These are phyloP conservation scores for Trichosporon ovoides DNA, from an alignment of 1,284 basidiomycete species.

Conservation along the genomic window DNA sequence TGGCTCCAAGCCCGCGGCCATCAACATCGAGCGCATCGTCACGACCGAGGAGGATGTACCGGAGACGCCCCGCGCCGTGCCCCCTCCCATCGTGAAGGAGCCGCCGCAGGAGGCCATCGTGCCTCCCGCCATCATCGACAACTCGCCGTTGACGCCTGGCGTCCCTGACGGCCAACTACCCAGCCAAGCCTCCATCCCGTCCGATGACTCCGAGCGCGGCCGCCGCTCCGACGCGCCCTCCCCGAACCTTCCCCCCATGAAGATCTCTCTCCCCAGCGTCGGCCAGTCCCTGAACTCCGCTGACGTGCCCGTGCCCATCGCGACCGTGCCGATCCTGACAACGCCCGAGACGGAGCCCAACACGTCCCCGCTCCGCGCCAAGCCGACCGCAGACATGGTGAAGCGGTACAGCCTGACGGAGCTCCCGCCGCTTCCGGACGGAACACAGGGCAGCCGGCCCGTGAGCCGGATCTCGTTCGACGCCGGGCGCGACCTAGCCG, in stretches of 20 bases:
- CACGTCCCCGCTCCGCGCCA: neutral
- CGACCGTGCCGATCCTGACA: neutral
- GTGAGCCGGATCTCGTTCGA: neutral
- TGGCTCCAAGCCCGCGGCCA: neutral
- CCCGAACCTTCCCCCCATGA: neutral
- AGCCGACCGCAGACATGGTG: neutral
- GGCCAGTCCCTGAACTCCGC: neutral
- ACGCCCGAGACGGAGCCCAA: neutral
- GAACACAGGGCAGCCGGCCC: neutral
- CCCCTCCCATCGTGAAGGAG: neutral
- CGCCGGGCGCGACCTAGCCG: neutral
- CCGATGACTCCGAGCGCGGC: neutral
- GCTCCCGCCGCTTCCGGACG: neutral
- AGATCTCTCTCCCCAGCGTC: neutral
- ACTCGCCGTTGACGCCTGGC: neutral
- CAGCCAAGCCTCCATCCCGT: neutral
- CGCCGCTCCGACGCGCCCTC: neutral
- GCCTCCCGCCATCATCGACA: neutral
- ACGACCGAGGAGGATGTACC: neutral
- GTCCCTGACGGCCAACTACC: neutral
- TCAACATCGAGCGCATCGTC: neutral
- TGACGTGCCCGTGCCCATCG: neutral
- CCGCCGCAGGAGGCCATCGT: neutral
- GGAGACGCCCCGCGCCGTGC: neutral
- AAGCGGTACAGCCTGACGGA: slow-evolving; percentile 5